Evolutionary conservation across 208 protist species (phyloP).

Genomic region (Endotrypanum monterogeii): DNA sequence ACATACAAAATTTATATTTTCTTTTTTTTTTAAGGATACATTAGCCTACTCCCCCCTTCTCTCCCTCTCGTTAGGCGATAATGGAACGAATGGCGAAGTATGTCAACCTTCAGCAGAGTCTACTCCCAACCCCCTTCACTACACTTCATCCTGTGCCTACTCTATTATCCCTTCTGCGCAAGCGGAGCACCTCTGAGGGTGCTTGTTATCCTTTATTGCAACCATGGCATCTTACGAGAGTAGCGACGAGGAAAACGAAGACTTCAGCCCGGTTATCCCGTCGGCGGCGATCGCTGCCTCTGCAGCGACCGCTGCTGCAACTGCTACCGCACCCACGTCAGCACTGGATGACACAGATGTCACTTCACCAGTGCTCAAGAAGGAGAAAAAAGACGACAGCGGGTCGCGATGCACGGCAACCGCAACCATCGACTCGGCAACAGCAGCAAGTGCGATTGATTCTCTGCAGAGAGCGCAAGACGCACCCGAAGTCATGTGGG

Average conservation of each 20-base stretch:
- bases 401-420: neutral
- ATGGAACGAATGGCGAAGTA: too few relatives aligned
- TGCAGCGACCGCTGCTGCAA: neutral
- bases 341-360: neutral
- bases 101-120: too few relatives aligned
- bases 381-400: constrained; percentile 3
- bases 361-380: constrained; percentile 5
- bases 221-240: constrained; percentile 6
- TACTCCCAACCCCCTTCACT: neutral
- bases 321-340: neutral
- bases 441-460: neutral
- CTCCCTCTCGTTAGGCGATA: too few relatives aligned
- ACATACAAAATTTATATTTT: too few relatives aligned
- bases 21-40: too few relatives aligned
- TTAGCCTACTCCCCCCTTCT: too few relatives aligned
- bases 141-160: neutral
- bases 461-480: neutral
- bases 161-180: neutral
- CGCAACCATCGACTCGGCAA: neutral
- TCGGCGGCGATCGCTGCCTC: constrained; percentile 12
- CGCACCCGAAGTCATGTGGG: constrained; percentile 16
- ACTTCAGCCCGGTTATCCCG: constrained; percentile 63
- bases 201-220: neutral
- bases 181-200: neutral
- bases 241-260: constrained; percentile 50